Conservation (phyloP, 2,329 filamentous ascomycete genomes). For the Didymella pinodella region DNA sequence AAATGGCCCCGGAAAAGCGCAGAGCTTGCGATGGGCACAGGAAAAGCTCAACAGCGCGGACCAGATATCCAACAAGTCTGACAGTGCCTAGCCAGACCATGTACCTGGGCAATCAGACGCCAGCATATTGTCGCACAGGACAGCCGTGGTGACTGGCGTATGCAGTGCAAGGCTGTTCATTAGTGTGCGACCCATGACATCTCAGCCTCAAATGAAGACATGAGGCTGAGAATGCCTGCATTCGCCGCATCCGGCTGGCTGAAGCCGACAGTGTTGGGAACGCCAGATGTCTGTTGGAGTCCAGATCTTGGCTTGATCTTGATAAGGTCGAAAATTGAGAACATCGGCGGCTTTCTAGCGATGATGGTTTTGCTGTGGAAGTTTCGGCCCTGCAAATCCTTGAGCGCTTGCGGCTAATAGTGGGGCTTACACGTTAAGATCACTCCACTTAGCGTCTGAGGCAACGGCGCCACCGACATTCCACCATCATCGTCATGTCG, state of each 20-base stretch:
- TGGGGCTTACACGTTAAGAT: constrained; percentile 34
- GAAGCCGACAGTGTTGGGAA: constrained; percentile 11
- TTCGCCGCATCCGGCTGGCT: constrained; percentile 3
- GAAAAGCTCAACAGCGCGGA: neutral
- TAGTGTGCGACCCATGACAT: constrained; percentile 2
- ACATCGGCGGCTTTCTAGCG: constrained; percentile 6
- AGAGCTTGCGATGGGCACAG: neutral
- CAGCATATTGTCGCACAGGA: neutral
- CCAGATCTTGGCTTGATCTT: constrained; percentile 15
- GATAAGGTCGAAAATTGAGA: constrained; percentile 11
- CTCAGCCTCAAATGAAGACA: constrained; percentile 8
- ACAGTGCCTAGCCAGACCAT: neutral
- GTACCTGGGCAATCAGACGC: constrained; percentile 1
- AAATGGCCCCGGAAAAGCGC: constrained; percentile 3
- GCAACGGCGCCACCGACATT: constrained; percentile 33
- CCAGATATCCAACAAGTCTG: neutral
- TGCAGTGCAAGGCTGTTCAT: neutral
- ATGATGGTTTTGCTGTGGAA: constrained; percentile 4
- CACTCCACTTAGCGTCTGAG: constrained; percentile 32
- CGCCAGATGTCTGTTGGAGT: neutral
- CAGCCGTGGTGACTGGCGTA: neutral
- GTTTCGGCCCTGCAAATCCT: constrained; percentile 37
- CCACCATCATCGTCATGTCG: constrained; percentile 34
- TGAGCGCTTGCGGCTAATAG: constrained; percentile 35
- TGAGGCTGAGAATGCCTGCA: constrained; percentile 7